Evolutionary conservation across 305 asterid species (phyloP).

Genomic region (Fraxinus paxiana): DNA sequence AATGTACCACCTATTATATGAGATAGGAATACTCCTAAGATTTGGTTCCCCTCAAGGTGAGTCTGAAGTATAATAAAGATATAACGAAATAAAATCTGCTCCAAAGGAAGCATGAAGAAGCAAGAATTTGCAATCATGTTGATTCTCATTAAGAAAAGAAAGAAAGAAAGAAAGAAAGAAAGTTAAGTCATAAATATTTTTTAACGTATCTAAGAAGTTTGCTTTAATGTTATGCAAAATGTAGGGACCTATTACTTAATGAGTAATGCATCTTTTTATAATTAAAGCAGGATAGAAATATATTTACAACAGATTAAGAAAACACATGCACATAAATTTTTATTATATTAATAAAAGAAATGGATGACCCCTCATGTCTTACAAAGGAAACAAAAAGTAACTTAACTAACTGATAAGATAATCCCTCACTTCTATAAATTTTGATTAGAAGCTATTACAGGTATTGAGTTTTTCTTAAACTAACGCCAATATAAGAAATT

Average conservation of each 20-base stretch:
- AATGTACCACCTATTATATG: background rate
- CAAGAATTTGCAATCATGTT: background rate
- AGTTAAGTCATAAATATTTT: background rate
- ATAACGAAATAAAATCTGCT: conserved; percentile 2
- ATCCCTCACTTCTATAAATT: background rate
- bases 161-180: background rate
- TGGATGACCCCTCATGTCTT: background rate
- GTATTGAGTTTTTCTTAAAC: background rate
- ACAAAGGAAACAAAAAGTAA: background rate
- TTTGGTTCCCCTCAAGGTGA: conserved; percentile 5
- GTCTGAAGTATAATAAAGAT: background rate
- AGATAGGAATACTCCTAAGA: conserved; percentile 11
- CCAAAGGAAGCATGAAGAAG: background rate
- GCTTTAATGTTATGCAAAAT: background rate
- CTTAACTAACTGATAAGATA: background rate
- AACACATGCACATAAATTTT: background rate
- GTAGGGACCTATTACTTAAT: background rate
- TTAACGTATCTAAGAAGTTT: background rate
- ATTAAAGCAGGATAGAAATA: background rate
- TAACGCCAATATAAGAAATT: background rate
- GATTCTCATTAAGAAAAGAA: background rate
- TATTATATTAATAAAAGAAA: background rate
- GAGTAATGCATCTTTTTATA: background rate
- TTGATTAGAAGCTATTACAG: background rate
- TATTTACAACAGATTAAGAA: background rate